Percentiles rank a stretch among this genome's conserved stretches.
These are phyloP conservation scores for Verbena officinalis DNA, from an alignment of 257 asterid species.

Conservation along the genomic window DNA sequence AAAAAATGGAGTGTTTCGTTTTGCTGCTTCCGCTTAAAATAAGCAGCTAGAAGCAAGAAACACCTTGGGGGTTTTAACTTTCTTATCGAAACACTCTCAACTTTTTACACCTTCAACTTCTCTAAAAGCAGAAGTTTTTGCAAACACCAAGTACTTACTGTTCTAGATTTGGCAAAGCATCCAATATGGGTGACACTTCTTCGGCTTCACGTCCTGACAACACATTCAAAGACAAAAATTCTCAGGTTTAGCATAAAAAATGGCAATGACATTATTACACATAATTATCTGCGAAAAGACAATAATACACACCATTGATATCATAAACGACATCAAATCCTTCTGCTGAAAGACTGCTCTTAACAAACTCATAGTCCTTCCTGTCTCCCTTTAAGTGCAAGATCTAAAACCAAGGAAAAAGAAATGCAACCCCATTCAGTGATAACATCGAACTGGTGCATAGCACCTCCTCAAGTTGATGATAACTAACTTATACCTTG, in stretches of 20 bases:
- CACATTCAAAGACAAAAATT: neutral
- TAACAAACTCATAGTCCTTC: conserved; percentile 83
- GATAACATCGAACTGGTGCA: neutral
- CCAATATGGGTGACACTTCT: conserved; percentile 89
- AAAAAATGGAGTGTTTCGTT: too few relatives aligned
- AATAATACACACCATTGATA: conserved; percentile 68
- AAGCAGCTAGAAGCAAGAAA: too few relatives aligned
- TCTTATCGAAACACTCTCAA: too few relatives aligned
- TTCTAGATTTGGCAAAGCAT: conserved; percentile 87
- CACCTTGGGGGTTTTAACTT: too few relatives aligned
- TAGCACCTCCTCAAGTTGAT: too few relatives aligned
- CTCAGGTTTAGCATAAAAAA: neutral
- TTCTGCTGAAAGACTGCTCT: conserved; percentile 86
- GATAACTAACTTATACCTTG: conserved; percentile 48
- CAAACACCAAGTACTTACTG: conserved; percentile 55
- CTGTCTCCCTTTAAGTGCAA: conserved; percentile 96
- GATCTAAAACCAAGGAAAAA: conserved; percentile 51
- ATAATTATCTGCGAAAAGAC: neutral
- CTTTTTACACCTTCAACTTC: too few relatives aligned
- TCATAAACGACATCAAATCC: conserved; percentile 93
- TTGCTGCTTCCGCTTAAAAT: too few relatives aligned
- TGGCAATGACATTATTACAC: neutral
- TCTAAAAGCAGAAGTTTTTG: neutral
- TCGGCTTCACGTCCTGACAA: conserved; percentile 88
- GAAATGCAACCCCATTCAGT: neutral